Evolutionary conservation across 2,329 filamentous ascomycete genomes (phyloP).

Genomic region (Aspergillus calidoustus): DNA sequence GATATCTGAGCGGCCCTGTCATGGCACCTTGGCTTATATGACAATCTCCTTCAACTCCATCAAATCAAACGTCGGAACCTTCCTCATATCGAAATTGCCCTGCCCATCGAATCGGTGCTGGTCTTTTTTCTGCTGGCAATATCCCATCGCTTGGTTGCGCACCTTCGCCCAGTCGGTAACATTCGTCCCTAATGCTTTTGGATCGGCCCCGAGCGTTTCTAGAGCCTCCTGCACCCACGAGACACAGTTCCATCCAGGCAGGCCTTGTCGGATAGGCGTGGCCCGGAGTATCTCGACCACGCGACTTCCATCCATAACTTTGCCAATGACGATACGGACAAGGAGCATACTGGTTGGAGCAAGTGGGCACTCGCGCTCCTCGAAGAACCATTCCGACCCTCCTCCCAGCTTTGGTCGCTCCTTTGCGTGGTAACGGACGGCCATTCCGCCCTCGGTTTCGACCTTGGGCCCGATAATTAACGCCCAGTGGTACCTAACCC

Average conservation of each 20-base stretch:
- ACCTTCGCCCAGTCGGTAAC: slow-evolving; percentile 41
- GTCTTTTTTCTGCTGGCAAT: slow-evolving; percentile 29
- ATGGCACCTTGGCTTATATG: not conserved
- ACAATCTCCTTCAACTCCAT: not conserved
- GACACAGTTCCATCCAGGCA: no score
- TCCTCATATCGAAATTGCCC: not conserved
- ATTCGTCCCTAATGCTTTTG: slow-evolving; percentile 29
- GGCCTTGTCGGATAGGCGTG: no score
- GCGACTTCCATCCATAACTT: no score
- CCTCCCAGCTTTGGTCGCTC: slow-evolving; percentile 25
- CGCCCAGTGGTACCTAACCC: slow-evolving; percentile 44
- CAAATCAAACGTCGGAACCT: not conserved
- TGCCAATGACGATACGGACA: no score
- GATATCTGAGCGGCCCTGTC: not conserved
- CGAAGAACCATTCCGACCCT: not conserved
- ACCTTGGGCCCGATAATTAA: slow-evolving; percentile 45
- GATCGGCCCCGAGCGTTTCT: slow-evolving; percentile 32
- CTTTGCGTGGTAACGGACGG: slow-evolving; percentile 41
- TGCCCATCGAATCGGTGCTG: not conserved
- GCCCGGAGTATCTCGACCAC: no score
- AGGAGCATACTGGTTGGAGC: no score
- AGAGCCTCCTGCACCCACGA: slow-evolving; percentile 45
- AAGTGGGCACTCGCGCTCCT: no score
- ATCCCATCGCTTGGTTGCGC: slow-evolving; percentile 44
- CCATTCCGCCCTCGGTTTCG: slow-evolving; percentile 26